Conservation (phyloP, 202 grass and related monocot species). For the Schoenoplectus triqueter region DNA sequence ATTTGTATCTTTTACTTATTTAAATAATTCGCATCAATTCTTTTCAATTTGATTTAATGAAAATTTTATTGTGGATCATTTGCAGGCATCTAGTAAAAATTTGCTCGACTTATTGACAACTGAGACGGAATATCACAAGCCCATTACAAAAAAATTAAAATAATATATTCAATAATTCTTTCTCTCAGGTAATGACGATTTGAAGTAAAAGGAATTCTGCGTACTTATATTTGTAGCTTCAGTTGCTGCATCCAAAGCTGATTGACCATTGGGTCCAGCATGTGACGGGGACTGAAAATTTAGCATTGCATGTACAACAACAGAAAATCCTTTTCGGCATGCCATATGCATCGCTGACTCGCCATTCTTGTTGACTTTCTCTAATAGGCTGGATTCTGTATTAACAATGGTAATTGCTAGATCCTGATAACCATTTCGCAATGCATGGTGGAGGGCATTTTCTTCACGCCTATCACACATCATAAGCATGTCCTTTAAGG, state of each 20-base stretch:
- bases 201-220: neutral
- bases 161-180: neutral
- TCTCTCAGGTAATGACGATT: neutral
- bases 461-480: neutral
- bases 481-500: neutral
- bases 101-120: neutral
- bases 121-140: neutral
- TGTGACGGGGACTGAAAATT: neutral
- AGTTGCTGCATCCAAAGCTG: constrained; percentile 14
- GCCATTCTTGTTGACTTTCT: neutral
- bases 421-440: constrained; percentile 1
- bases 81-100: no score
- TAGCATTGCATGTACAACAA: neutral
- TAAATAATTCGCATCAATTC: no score
- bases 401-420: neutral
- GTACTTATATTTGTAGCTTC: neutral
- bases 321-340: neutral
- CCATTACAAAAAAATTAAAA: neutral
- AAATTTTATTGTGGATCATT: no score
- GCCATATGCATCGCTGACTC: constrained; percentile 29
- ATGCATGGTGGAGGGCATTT: constrained; percentile 29
- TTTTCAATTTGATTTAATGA: no score
- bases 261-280: neutral
- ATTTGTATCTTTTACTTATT: no score
- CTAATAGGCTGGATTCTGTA: neutral